Percentiles rank a stretch among this genome's conserved stretches.
Conservation (phyloP, 257 asterid genomes). For the Nicotiana paniculata region DNA sequence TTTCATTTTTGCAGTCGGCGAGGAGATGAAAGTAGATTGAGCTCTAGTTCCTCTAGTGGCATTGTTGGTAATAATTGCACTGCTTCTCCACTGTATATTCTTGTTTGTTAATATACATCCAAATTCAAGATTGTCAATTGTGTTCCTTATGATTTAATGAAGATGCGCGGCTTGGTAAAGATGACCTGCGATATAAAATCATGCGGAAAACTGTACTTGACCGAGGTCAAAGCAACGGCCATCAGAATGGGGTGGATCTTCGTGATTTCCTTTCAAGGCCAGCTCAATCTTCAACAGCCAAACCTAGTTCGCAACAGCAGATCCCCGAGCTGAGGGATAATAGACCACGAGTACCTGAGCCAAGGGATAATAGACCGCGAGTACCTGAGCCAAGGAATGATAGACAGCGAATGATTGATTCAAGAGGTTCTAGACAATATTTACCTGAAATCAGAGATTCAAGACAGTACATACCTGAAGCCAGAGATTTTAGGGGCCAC, state of each 20-base stretch:
- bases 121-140: conserved; percentile 7
- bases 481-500: conserved; percentile 31
- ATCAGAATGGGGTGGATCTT: conserved; percentile 56
- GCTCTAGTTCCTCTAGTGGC: conserved; percentile 22
- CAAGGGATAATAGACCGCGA: conserved; percentile 17
- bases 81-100: conserved; percentile 7
- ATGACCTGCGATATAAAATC: conserved; percentile 82
- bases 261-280: conserved; percentile 83
- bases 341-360: neutral
- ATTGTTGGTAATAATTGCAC: conserved; percentile 46
- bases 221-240: conserved; percentile 37
- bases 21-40: conserved; percentile 36
- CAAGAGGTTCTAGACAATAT: conserved; percentile 20
- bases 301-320: conserved; percentile 25
- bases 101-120: conserved; percentile 11
- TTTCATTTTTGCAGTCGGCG: conserved; percentile 49
- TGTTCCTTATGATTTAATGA: conserved; percentile 21
- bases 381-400: conserved; percentile 11
- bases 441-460: conserved; percentile 37
- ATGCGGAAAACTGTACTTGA: conserved; percentile 40
- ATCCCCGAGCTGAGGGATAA: conserved; percentile 22
- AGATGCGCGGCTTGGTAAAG: conserved; percentile 52
- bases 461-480: conserved; percentile 31
- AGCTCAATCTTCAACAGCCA: conserved; percentile 57
- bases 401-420: neutral